Evolutionary conservation across 1,284 basidiomycete genomes (phyloP), one percentile per base, ranked within the genome.

Genomic region (Vanrija pseudolonga): DNA sequence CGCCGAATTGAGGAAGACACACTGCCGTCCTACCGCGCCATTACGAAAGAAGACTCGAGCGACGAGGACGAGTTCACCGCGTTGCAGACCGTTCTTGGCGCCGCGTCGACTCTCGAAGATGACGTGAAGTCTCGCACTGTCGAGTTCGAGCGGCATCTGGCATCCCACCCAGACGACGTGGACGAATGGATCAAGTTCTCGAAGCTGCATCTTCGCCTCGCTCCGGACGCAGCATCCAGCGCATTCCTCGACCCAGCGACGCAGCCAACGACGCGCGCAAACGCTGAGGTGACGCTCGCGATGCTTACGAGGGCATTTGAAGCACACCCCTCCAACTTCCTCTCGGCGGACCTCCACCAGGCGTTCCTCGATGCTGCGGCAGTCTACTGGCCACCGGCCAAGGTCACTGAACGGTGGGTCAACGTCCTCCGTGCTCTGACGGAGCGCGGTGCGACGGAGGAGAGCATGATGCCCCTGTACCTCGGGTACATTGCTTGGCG

Each of bases 401-500:
- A 71, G 47, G 60, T 76, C 3, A 71, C 69, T 0, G 60, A 59
- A n/a, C 55, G 69, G 11, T 77, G 76, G 76, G 59, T 67, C 47
- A 67, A 63, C 12, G 66, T 73, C 6, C 54, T 77, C 15, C 45
- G 60, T 15, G 59, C 65, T 39, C 58, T 74, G 15, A 53, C 44
- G 28, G 26, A 52, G 4, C 50, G 61, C 38, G 45, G 50, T 47
- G 45, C 61, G 44, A 28, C 50, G 0, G 55, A 62, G 32, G 64
- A 61, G 40, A 64, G 63, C 8, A 64, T 67, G 64, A 67, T 72
- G 68, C 55, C 50, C 6, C 42, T 71, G 2, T 77, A 72, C 66
- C 56, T 71, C 8, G 70, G 61, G 4, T 76, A 73, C 55, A 67
- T 76, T 45, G 63, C 64, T 6, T 76, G 74, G 74, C 47, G 68